Percentiles rank a stretch among this genome's conserved stretches.
Conservation (phyloP, 768 basidiomycete genomes). For the Psilocybe azurescens region DNA sequence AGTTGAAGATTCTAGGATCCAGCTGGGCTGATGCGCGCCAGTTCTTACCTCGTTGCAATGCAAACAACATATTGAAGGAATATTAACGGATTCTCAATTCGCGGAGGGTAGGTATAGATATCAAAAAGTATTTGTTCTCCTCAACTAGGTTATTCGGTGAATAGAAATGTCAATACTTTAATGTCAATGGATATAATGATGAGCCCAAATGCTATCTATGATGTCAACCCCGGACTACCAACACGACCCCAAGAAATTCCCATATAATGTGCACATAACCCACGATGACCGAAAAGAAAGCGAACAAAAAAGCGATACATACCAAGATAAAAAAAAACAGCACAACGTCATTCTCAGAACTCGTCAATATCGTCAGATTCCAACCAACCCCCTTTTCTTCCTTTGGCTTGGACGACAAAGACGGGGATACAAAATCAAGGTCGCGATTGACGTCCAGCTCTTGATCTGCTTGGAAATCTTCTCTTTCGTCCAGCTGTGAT, state of each 20-base stretch:
- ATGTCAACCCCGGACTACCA: conserved; percentile 7
- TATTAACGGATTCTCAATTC: not conserved
- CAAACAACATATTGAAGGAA: conserved; percentile 19
- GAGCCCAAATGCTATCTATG: not conserved
- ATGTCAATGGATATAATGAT: not conserved
- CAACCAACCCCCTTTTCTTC: conserved; percentile 49
- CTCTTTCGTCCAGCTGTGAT: conserved; percentile 40
- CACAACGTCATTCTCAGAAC: conserved; percentile 28
- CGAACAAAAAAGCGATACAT: not conserved
- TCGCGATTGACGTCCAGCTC: conserved; percentile 28
- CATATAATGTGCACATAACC: conserved; percentile 1
- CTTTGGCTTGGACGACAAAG: conserved; percentile 4
- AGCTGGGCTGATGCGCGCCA: conserved; percentile 21
- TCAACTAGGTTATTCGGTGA: not conserved
- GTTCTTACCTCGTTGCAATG: conserved; percentile 22
- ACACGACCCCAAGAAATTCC: not conserved
- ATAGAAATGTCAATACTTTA: not conserved
- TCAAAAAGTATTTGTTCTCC: not conserved
- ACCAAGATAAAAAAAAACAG: not conserved
- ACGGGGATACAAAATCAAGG: not conserved
- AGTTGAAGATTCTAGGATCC: conserved; percentile 15
- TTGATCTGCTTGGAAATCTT: conserved; percentile 24
- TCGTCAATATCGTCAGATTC: conserved; percentile 67
- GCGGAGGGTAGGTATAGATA: not conserved
- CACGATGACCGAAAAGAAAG: conserved; percentile 6